Percentiles rank a stretch among this genome's conserved stretches.
phyloP scores from a whole-genome alignment of 305 asterid species.

The Solanum hybrid region DNA sequence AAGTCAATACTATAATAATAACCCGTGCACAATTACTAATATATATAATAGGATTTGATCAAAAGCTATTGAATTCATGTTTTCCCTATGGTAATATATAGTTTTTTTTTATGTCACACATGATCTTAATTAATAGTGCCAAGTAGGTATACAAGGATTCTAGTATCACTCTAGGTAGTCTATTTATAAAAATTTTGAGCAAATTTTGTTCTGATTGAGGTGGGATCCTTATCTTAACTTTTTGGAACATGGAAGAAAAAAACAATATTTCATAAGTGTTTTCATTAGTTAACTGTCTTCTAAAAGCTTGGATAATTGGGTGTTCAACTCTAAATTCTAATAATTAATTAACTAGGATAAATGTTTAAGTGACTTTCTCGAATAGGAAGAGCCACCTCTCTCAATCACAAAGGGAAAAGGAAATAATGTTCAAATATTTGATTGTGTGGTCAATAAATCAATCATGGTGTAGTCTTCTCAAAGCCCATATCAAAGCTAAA shows the following conservation, averaged over 20 bases:
- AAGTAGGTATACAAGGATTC: neutral
- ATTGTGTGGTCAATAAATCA: neutral
- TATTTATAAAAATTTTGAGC: neutral
- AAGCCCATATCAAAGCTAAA: neutral
- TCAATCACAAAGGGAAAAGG: neutral
- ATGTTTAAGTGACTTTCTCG: neutral
- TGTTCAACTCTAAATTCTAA: neutral
- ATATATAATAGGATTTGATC: neutral
- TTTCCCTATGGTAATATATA: neutral
- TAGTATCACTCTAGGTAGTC: neutral
- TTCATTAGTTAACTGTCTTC: neutral
- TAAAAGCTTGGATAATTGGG: neutral
- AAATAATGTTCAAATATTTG: neutral
- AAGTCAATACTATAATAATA: neutral
- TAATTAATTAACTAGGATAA: neutral
- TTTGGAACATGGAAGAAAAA: neutral
- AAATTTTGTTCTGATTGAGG: neutral
- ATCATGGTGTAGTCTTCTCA: slow-evolving; percentile 2
- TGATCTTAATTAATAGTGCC: neutral
- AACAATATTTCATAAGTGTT: neutral
- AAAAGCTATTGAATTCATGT: neutral
- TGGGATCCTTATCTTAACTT: neutral
- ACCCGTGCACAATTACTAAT: neutral
- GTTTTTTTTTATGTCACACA: neutral
- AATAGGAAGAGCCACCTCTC: neutral